phyloP scores from a whole-genome alignment of 306 rosid species.

The Casuarina glauca region DNA sequence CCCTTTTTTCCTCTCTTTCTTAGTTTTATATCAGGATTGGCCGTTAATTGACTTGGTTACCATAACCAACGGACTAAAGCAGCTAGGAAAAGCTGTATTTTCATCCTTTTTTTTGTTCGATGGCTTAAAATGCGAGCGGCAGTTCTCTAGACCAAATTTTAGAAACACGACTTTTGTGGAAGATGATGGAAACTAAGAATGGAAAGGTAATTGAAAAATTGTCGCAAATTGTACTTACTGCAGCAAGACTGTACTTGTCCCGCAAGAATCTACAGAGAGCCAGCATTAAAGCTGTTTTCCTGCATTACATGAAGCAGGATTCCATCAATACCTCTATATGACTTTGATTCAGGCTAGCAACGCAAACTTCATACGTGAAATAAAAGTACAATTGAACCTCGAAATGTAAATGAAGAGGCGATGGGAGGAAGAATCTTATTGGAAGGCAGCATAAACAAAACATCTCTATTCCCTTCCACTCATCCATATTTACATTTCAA shows the following conservation, averaged over 20 bases:
- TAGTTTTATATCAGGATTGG: background rate
- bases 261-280: constrained; percentile 74
- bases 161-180: too few species aligned
- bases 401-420: background rate
- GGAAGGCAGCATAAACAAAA: background rate
- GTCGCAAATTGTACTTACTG: constrained; percentile 48
- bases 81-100: background rate
- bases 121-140: background rate
- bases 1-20: background rate
- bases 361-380: background rate
- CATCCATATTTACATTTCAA: background rate
- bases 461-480: background rate
- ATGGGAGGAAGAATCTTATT: background rate
- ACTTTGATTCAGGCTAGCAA: background rate
- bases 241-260: constrained; percentile 94
- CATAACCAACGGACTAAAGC: background rate
- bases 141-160: background rate
- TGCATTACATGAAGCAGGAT: constrained; percentile 28
- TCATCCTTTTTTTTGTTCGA: background rate
- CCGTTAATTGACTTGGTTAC: background rate
- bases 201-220: background rate
- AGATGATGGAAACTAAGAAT: background rate
- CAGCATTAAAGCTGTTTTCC: constrained; percentile 96
- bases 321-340: constrained; percentile 14
- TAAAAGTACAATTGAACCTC: background rate